Evolutionary conservation across 768 basidiomycete genomes (phyloP).

Genomic region (Phaeotremella skinneri): DNA sequence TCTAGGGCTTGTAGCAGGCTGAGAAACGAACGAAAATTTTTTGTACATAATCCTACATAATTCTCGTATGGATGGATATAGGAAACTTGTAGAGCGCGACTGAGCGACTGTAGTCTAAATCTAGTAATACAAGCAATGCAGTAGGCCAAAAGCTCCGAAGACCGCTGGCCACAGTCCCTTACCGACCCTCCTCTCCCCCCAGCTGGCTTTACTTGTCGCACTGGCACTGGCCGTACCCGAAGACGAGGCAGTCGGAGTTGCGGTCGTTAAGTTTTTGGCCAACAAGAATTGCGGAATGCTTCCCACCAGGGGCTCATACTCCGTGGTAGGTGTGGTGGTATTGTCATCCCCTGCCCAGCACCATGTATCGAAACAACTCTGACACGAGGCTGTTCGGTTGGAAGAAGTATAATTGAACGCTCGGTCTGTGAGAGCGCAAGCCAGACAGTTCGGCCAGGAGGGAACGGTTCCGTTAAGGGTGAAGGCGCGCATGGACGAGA

Average conservation of each 20-base stretch:
- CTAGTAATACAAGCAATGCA: too few species aligned
- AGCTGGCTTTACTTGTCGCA: neutral
- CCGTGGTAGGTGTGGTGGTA: constrained; percentile 26
- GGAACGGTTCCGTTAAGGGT: constrained; percentile 60
- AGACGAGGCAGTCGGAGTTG: neutral
- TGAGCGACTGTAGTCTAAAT: too few species aligned
- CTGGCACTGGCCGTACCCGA: neutral
- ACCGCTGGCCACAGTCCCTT: too few species aligned
- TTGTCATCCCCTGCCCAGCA: constrained; percentile 50
- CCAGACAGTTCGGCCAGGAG: constrained; percentile 65
- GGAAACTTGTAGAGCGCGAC: too few species aligned
- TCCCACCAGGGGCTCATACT: constrained; percentile 44
- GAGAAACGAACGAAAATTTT: too few species aligned
- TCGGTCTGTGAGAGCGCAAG: constrained; percentile 66
- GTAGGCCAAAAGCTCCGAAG: too few species aligned
- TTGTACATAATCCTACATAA: too few species aligned
- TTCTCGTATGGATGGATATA: too few species aligned
- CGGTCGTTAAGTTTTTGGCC: constrained; percentile 15
- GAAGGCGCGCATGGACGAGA: constrained; percentile 59
- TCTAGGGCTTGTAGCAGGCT: too few species aligned
- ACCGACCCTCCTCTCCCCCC: neutral
- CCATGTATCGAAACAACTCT: constrained; percentile 47
- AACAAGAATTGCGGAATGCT: constrained; percentile 34
- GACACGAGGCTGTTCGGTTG: constrained; percentile 42
- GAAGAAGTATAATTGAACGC: constrained; percentile 40